These are phyloP conservation scores for Kickxella alabastrina DNA, from an alignment of 192 early-diverging fungal species.

Conservation along the genomic window DNA sequence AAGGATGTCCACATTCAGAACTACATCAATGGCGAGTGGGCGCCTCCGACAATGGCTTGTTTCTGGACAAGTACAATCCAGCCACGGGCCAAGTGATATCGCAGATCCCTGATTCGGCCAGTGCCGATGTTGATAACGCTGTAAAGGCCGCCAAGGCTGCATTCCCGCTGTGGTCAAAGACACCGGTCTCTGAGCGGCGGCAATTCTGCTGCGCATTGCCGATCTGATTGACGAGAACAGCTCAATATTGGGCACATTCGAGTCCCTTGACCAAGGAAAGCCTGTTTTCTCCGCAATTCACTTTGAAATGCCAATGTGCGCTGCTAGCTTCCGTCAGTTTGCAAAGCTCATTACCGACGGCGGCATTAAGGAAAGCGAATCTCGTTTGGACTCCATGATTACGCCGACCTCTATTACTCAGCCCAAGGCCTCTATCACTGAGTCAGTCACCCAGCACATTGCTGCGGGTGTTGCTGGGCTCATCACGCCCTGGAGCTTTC, in stretches of 20 bases:
- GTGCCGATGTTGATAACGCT: conserved; percentile 62
- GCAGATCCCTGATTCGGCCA: conserved; percentile 58
- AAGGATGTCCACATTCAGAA: conserved; percentile 44
- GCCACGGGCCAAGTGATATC: conserved; percentile 59
- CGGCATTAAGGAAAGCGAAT: conserved; percentile 50
- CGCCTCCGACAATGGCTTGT: conserved; percentile 38
- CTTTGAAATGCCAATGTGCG: conserved; percentile 62
- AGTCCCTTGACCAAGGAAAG: conserved; percentile 77
- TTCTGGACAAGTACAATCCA: conserved; percentile 69
- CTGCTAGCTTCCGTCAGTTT: conserved; percentile 69
- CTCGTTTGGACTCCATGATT: not conserved
- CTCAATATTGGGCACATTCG: conserved; percentile 54
- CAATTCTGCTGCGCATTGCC: conserved; percentile 59
- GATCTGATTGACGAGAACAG: conserved; percentile 49
- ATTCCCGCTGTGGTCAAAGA: conserved; percentile 60
- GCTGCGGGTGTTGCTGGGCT: conserved; percentile 73
- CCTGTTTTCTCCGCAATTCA: conserved; percentile 55
- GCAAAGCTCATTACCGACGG: conserved; percentile 68
- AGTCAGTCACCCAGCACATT: conserved; percentile 55
- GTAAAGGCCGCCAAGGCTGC: conserved; percentile 64
- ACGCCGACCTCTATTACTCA: conserved; percentile 35
- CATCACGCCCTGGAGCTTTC: conserved; percentile 79
- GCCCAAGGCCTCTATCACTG: conserved; percentile 51
- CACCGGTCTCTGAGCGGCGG: conserved; percentile 43
- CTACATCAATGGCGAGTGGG: conserved; percentile 73